These are phyloP conservation scores for Zygosaccharomyces pseudorouxii DNA, from an alignment of 805 yeast species.

Conservation along the genomic window DNA sequence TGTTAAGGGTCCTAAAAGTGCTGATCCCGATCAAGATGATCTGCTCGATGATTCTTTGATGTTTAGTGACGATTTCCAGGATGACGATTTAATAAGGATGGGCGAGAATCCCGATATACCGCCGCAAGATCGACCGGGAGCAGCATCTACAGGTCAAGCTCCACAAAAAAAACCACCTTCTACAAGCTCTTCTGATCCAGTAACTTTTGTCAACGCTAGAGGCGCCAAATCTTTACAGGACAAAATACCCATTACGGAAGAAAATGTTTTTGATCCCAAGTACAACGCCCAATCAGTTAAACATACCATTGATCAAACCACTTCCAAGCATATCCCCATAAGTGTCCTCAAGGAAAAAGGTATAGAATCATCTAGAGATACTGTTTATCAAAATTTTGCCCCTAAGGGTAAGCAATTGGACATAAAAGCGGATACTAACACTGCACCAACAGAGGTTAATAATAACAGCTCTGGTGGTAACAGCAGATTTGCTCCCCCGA, in stretches of 20 bases:
- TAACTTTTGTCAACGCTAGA: constrained; percentile 57
- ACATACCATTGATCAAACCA: constrained; percentile 62
- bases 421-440: not conserved
- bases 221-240: constrained; percentile 54
- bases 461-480: not conserved
- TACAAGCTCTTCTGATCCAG: constrained; percentile 6
- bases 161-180: not conserved
- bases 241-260: constrained; percentile 38
- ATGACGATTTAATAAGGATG: constrained; percentile 37
- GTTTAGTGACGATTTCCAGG: constrained; percentile 46
- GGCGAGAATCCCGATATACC: constrained; percentile 26
- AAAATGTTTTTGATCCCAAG: constrained; percentile 50
- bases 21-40: constrained; percentile 29
- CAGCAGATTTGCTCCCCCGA: constrained; percentile 27
- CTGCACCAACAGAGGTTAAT: not conserved
- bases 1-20: not conserved
- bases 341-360: constrained; percentile 26
- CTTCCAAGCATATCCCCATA: constrained; percentile 53
- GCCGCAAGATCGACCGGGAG: constrained; percentile 12
- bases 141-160: not conserved
- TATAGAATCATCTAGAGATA: constrained; percentile 18
- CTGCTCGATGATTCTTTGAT: constrained; percentile 49
- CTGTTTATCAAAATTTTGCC: constrained; percentile 30
- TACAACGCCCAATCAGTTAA: constrained; percentile 52
- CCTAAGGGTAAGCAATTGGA: constrained; percentile 30